phyloP scores from a whole-genome alignment of 2,329 filamentous ascomycete species.

The Pezicula neosporulosa region DNA sequence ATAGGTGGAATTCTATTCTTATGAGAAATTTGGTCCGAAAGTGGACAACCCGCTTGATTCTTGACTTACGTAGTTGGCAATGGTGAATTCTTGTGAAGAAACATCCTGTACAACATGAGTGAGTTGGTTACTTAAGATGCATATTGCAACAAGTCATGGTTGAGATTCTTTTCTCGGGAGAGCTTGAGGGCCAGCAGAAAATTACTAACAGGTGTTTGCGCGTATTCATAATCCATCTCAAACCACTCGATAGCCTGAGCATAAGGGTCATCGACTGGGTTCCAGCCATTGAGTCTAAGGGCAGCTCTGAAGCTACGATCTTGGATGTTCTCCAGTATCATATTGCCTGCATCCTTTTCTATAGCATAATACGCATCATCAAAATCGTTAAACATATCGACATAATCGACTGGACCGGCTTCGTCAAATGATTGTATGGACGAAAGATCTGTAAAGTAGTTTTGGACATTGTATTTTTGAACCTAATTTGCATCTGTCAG shows the following conservation, averaged over 20 bases:
- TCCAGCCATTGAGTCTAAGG: constrained; percentile 58
- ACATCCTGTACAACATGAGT: neutral
- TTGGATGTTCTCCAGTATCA: constrained; percentile 57
- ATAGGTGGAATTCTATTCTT: constrained; percentile 53
- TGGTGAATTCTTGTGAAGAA: neutral
- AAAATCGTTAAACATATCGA: constrained; percentile 45
- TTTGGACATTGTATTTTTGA: constrained; percentile 54
- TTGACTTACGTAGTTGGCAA: constrained; percentile 17
- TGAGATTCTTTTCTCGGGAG: no score
- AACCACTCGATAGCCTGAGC: constrained; percentile 61
- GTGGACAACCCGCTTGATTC: neutral
- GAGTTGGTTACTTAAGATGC: no score
- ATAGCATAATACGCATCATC: constrained; percentile 41
- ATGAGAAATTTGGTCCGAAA: neutral
- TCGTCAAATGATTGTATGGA: constrained; percentile 59
- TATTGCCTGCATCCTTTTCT: constrained; percentile 50
- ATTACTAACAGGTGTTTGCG: constrained; percentile 42
- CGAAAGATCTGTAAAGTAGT: constrained; percentile 54
- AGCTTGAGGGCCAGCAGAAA: no score
- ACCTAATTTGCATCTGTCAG: neutral
- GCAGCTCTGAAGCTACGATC: constrained; percentile 59
- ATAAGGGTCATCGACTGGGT: constrained; percentile 50
- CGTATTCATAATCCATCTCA: constrained; percentile 55
- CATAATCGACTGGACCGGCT: constrained; percentile 49
- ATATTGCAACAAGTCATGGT: no score